Evolutionary conservation across 768 basidiomycete genomes (phyloP).

Genomic region (Neoboletus brunneissimus): DNA sequence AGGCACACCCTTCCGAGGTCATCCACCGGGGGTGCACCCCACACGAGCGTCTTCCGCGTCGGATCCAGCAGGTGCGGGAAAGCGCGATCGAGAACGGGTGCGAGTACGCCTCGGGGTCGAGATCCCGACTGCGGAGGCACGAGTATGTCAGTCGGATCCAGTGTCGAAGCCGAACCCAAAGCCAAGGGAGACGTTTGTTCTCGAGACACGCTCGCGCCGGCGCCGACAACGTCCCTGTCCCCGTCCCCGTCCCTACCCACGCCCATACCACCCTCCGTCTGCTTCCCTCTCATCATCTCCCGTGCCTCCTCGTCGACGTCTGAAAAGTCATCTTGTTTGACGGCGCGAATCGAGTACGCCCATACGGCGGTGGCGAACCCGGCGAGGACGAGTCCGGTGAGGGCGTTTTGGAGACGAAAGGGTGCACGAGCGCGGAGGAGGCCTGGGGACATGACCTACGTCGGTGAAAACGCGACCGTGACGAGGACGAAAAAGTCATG

Average conservation of each 20-base stretch:
- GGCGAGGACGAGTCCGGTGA: slow-evolving; percentile 71
- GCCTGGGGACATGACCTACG: slow-evolving; percentile 76
- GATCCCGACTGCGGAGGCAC: not conserved
- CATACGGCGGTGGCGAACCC: slow-evolving; percentile 81
- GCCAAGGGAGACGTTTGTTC: not conserved
- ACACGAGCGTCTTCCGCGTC: slow-evolving; percentile 58
- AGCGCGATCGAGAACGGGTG: slow-evolving; percentile 39
- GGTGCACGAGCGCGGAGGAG: slow-evolving; percentile 85
- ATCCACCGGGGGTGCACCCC: slow-evolving; percentile 72
- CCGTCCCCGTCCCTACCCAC: not conserved
- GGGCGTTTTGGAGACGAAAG: slow-evolving; percentile 72
- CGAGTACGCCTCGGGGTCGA: slow-evolving; percentile 45
- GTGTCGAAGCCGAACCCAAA: not conserved
- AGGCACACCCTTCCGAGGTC: slow-evolving; percentile 45
- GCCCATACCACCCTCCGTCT: not conserved
- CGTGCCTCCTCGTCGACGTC: slow-evolving; percentile 79
- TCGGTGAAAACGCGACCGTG: not conserved
- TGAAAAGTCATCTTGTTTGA: slow-evolving; percentile 90
- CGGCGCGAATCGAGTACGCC: slow-evolving; percentile 90
- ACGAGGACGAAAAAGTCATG: too few relatives aligned
- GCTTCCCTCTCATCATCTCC: slow-evolving; percentile 40
- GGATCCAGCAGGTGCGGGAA: slow-evolving; percentile 60
- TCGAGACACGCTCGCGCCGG: not conserved
- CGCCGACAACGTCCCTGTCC: not conserved
- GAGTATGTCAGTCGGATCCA: not conserved